Conservation (phyloP, 495 filamentous ascomycete genomes). For the Talaromyces adpressus region DNA sequence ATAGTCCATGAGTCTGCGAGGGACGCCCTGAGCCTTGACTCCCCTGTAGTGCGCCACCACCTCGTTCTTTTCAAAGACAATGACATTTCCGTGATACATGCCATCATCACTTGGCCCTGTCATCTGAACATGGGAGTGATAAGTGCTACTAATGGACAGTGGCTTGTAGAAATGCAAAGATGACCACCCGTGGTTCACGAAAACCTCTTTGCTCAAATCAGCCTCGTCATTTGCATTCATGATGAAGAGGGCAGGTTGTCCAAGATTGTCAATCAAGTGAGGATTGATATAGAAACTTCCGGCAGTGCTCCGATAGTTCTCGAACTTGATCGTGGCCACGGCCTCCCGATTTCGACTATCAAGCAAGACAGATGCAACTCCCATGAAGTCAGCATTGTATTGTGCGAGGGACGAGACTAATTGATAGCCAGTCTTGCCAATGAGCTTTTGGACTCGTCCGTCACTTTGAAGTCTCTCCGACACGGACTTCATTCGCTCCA, state of each 20-base stretch:
- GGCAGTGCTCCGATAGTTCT: too few species aligned
- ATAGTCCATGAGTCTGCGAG: background rate
- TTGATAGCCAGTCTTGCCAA: conserved; percentile 57
- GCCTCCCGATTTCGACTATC: conserved; percentile 58
- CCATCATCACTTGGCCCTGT: conserved; percentile 42
- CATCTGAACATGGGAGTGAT: conserved; percentile 66
- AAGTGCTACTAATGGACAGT: conserved; percentile 55
- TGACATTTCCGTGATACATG: conserved; percentile 59
- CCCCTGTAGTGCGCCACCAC: conserved; percentile 63
- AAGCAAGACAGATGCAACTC: conserved; percentile 69
- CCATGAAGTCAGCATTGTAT: conserved; percentile 59
- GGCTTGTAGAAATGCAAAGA: conserved; percentile 62
- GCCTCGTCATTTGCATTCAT: conserved; percentile 71
- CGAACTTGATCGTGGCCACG: conserved; percentile 29
- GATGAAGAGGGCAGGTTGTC: conserved; percentile 66
- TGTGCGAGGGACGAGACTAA: conserved; percentile 66
- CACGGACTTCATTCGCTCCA: background rate
- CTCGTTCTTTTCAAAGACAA: conserved; percentile 39
- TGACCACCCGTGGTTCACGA: conserved; percentile 76
- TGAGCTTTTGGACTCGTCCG: background rate
- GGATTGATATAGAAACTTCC: background rate
- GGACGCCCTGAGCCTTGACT: conserved; percentile 34
- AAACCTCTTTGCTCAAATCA: conserved; percentile 63
- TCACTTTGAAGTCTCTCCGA: background rate
- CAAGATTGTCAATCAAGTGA: conserved; percentile 17